Percentiles rank a stretch among this genome's conserved stretches.
phyloP scores from a whole-genome alignment of 352 stramenopile species.

The Thalassiosira mediterranea region DNA sequence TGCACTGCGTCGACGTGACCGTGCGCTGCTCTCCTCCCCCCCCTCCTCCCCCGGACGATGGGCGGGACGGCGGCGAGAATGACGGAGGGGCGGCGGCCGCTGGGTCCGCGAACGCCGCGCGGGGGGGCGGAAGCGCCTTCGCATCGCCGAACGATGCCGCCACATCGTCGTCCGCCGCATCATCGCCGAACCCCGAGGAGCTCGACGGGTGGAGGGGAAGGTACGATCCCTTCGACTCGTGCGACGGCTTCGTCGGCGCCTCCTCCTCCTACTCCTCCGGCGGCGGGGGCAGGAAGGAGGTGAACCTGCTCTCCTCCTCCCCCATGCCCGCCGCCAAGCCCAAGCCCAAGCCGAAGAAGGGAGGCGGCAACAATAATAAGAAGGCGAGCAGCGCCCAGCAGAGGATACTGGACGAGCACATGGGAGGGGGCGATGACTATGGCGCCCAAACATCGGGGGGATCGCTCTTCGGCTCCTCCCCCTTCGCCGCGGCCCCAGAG shows the following conservation, averaged over 20 bases:
- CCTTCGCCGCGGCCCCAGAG: constrained; percentile 14
- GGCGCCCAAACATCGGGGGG: background rate
- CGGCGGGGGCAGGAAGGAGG: background rate
- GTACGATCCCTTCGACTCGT: constrained; percentile 67
- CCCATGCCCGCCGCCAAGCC: constrained; percentile 7
- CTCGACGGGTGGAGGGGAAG: constrained; percentile 81
- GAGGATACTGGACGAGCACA: constrained; percentile 51
- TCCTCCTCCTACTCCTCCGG: background rate
- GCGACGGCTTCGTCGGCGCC: constrained; percentile 36
- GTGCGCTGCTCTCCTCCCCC: constrained; percentile 71
- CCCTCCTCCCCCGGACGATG: constrained; percentile 21
- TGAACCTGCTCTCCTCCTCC: background rate
- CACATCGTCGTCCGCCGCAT: constrained; percentile 8
- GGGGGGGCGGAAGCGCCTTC: constrained; percentile 7
- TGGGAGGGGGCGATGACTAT: constrained; percentile 4
- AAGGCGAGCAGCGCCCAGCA: constrained; percentile 28
- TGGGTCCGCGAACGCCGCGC: background rate
- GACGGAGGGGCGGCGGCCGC: background rate
- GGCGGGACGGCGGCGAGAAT: background rate
- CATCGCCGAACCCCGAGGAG: constrained; percentile 46
- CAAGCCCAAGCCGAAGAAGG: background rate
- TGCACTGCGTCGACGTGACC: constrained; percentile 81
- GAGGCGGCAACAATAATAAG: background rate
- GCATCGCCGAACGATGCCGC: constrained; percentile 7
- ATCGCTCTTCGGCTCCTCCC: constrained; percentile 49